Evolutionary conservation across 2,329 filamentous ascomycete genomes (phyloP), one percentile per base, ranked within the genome.

Genomic region (Metarhizium humberi): DNA sequence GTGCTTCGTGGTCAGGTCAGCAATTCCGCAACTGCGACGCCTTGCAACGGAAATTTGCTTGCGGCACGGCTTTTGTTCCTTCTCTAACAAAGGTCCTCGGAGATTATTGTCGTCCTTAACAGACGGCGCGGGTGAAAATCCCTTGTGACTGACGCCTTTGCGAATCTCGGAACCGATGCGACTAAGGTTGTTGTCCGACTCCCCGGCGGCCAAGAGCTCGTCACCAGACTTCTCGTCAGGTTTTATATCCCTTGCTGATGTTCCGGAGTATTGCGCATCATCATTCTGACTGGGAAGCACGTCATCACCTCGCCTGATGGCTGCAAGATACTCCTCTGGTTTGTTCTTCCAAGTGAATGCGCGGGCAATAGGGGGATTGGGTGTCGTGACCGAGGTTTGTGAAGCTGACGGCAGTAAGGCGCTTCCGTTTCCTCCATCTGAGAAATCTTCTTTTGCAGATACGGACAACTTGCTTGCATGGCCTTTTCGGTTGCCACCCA

Each of bases 291-390:
- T 61, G 18, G 66, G 56, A 0, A 64, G 52, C 4, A 58, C 63
- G 51, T 69, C 66, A 20, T 71, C 66, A 16, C 65, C 72, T 51
- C 68, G 72, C 54, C 69, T 73, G 14, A 75, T 69, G 1, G 65
- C 70, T 50, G 69, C 64, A 46, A 75, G 68, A 59, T 85, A 85
- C 53, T 85, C 81, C 50, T 81, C 79, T 0, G 82, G 82, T 60
- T 80, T 86, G 54, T 75, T 79, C 63, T 83, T 85, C 84, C 83
- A 86, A 0, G 79, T 81, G 59, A 85, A 86, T 4, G 78, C 74
- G 57, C 78, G 76, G 16, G 73, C 64, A 52, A 71, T 70, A 25
- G 66, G 69, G 2, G 75, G 73, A 55, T 71, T 76, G 13, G 70
- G 68, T 16, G 65, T 55, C 32, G 68, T 52, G 4, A 63, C 63